These are phyloP conservation scores for Papilionanthe hybrid DNA, from an alignment of 116 monocot species.

Conservation along the genomic window DNA sequence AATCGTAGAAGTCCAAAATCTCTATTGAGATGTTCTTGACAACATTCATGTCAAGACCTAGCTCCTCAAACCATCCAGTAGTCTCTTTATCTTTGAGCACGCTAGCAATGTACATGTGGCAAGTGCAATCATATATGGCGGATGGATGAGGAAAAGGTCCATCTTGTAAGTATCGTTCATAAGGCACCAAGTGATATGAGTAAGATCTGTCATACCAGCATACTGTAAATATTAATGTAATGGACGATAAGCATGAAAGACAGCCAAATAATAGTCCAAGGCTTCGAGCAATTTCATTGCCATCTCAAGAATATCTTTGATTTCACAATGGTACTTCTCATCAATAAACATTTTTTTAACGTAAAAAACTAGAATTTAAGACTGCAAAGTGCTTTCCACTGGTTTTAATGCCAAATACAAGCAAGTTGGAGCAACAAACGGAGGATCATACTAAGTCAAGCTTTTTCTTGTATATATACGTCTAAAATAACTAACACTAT, in stretches of 20 bases:
- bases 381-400: slow-evolving; percentile 97
- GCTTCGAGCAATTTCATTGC: slow-evolving; percentile 99
- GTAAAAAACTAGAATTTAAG: slow-evolving; percentile 91
- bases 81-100: slow-evolving; percentile 82
- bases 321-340: slow-evolving; percentile 85
- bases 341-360: slow-evolving; percentile 88
- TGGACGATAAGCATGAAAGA: slow-evolving; percentile 94
- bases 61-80: slow-evolving; percentile 95
- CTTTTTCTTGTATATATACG: no score
- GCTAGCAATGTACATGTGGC: slow-evolving; percentile 87
- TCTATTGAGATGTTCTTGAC: slow-evolving; percentile 97
- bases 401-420: slow-evolving; percentile 95
- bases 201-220: slow-evolving; percentile 85
- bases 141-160: slow-evolving; percentile 91
- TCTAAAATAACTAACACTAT: no score
- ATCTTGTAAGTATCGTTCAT: slow-evolving; percentile 96
- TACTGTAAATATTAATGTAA: slow-evolving; percentile 93
- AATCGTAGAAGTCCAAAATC: slow-evolving; percentile 88
- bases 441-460: slow-evolving; percentile 96
- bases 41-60: slow-evolving; percentile 91
- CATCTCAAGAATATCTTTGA: slow-evolving; percentile 99
- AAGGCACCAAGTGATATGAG: slow-evolving; percentile 82
- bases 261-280: slow-evolving; percentile 95
- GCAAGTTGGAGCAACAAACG: slow-evolving; percentile 89
- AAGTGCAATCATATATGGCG: slow-evolving; percentile 91